Evolutionary conservation across 495 filamentous ascomycete species (phyloP), one percentile per base, ranked within the genome.

Genomic region (Achaetomiella virescens): DNA sequence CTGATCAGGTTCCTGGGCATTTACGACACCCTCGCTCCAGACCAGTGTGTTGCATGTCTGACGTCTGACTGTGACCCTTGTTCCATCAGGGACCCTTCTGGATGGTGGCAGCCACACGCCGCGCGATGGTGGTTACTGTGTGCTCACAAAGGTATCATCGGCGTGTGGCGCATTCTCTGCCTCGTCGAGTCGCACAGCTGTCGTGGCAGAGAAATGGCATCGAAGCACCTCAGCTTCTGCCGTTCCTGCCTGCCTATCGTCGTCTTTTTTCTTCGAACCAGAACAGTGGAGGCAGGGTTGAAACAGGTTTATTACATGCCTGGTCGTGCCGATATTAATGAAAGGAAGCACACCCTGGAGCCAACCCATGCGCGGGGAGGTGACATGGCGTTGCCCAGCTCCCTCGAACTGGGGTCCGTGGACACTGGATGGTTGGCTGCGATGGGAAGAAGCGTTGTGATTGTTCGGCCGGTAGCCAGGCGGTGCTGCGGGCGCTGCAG

Each of bases 301-400:
- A 53, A 58, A 41, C 55, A 58, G 43, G 55, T 58, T 57, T 52
- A 52, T 24, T 44, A 9, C 4, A 18, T 20, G 15, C 47, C 36
- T 37, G 43, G 55, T 47, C 33, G 41, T 45, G 21, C 25, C 31
- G 24, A 20, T 20, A 22, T 31, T 31, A 47, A 52, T 58, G 22
- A 58, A 57, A 53, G 49, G 56, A 53, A 53, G 49, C 56, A 48
- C 36, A 54, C 50, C 50, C 49, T 12, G 48, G 56, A 22, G 33
- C 24, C 52, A 36, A 44, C 27, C 52, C 58, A 47, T 55, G 58
- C 24, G 20, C 44, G 20, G 35, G 58, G 52, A 52, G 52, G 58
- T 60, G 52, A 60, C 58, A 60, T 60, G 52, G 58, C 58, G 41
- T 52, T 47, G 45, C 52, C 48, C 51, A 44, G 22, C 48, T 21